Base-by-base conservation (phyloP, 2,329 filamentous ascomycete species). In the Diplocarpon rosae region DNA sequence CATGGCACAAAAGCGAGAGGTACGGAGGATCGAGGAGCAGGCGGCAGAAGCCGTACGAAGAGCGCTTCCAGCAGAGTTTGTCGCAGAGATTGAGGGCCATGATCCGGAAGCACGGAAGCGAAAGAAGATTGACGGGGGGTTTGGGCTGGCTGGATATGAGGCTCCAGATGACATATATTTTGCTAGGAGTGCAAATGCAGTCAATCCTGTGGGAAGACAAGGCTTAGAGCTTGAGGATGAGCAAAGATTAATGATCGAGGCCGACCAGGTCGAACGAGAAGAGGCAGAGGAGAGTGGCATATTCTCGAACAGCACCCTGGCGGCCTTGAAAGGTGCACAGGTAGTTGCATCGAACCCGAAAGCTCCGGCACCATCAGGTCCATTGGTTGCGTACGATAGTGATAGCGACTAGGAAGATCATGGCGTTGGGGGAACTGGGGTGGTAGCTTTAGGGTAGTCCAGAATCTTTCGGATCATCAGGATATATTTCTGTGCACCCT, bases 131-230 rank as follows among this genome's bases (percentile, higher is more conserved):
- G 87, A 95, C 63, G 88, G 87, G 39, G 81, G 76, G 16, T 96
- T 95, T 60, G 90, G 89, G 0, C 65, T 98, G 37, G 51, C 48
- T 38, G 58, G 56, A 24, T 96, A 95, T 62, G 86, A 96, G 59
- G 89, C 89, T 1, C 89, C 90, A 0, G 92, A 98, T 61, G 83
- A 92, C 51, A 80, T 98, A 20, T 94, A 93, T 75, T 95, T 89
- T 65, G 85, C 88, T 0, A 74, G 85, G 37, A 86, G 89, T 30
- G 76, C 78, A 54, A 78, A 80, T 52, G 76, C 77, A 0, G 75
- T 80, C 27, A 80, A 80, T 55, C 75, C 75, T 0, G 59, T 67
- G 2, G 76, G 75, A 1, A 65, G 75, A 31, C 64, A 75, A 38
- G 78, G 78, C 0, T 71, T 76, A 46, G 80, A 83, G 52, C 72